A percentile compares a stretch with the other conserved stretches of the same genome.
Evolutionary conservation across 139 green algal genomes (phyloP).

Genomic region (Mesostigma viride): DNA sequence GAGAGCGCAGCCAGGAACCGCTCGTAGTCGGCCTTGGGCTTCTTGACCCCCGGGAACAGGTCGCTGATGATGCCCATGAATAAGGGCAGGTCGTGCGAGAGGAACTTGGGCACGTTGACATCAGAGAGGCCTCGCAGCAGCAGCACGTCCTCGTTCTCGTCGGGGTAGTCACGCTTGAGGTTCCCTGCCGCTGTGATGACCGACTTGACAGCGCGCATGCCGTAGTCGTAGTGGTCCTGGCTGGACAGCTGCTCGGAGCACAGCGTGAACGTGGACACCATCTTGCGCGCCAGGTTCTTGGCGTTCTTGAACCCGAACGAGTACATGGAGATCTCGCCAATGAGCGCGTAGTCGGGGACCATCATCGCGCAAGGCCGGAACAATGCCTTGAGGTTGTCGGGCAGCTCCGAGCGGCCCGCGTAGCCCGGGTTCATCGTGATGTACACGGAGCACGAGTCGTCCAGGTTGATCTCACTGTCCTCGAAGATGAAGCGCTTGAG

Average conservation of each 20-base stretch:
- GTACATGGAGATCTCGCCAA: constrained; percentile 61
- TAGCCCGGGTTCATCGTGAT: constrained; percentile 76
- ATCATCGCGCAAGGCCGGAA: constrained; percentile 64
- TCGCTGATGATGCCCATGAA: constrained; percentile 64
- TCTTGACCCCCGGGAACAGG: constrained; percentile 52
- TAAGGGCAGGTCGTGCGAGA: constrained; percentile 57
- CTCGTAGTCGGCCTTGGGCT: constrained; percentile 14
- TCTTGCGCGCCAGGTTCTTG: constrained; percentile 52
- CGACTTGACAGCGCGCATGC: constrained; percentile 68
- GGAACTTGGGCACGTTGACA: constrained; percentile 67
- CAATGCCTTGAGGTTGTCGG: constrained; percentile 57
- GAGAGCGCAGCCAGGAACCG: constrained; percentile 36
- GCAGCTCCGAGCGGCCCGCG: constrained; percentile 52
- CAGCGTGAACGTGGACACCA: constrained; percentile 76
- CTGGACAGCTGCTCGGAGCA: constrained; percentile 69
- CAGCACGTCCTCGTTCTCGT: constrained; percentile 55
- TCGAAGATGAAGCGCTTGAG: constrained; percentile 70
- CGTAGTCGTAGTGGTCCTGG: constrained; percentile 70
- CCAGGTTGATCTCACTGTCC: constrained; percentile 62
- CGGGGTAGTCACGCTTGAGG: constrained; percentile 59
- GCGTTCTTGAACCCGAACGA: constrained; percentile 47
- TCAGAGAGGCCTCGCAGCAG: constrained; percentile 55
- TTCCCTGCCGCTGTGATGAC: constrained; percentile 70
- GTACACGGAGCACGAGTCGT: constrained; percentile 52
- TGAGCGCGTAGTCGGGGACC: constrained; percentile 65